Base-by-base conservation (phyloP, 202 grass and related monocot genomes). In the Zoysia matrella region DNA sequence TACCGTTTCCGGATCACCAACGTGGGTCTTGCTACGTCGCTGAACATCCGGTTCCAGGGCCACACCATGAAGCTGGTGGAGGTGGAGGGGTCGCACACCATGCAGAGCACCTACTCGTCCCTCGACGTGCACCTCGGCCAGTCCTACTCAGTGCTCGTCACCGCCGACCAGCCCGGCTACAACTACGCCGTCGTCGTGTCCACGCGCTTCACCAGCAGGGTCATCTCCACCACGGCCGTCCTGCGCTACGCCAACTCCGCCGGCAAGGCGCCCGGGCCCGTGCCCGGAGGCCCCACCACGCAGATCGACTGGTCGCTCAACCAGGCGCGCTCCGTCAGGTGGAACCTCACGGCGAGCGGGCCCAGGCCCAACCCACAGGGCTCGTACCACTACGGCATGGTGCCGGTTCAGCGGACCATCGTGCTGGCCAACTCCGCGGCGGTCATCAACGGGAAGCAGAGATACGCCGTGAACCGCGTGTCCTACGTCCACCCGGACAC, bases 341-440 rank as follows among this genome's bases (percentile, higher is more conserved):
- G 95, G 95, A 98, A 98, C 57, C 86, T 98, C 65, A 95, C 95
- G 77, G 95, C 92, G 3, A 98, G 95, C 77, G 92, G 92, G 43
- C 92, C 92, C 6, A 74, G 95, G 70, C 92, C 95, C 0, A 98
- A 98, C 76, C 95, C 92, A 3, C 92, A 98, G 80, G 95, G 95
- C 2, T 98, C 90, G 4, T 98, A 98, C 78, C 90, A 93, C 88
- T 98, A 98, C 54, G 92, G 95, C 0, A 55, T 90, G 60, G 86
- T 95, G 52, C 74, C 76, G 6, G 71, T 84, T 11, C 71, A 80
- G 30, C 70, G 74, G 85, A 93, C 92, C 15, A 93, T 98, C 73
- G 67, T 84, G 72, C 90, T 98, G n/a, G 92, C 90, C 43, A 98
- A 91, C 87, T 98, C 95, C 3, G 85, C 95, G 1, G 82, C 89